These are phyloP conservation scores for Cordyceps javanica DNA, from an alignment of 2,329 filamentous ascomycete species.

Conservation along the genomic window DNA sequence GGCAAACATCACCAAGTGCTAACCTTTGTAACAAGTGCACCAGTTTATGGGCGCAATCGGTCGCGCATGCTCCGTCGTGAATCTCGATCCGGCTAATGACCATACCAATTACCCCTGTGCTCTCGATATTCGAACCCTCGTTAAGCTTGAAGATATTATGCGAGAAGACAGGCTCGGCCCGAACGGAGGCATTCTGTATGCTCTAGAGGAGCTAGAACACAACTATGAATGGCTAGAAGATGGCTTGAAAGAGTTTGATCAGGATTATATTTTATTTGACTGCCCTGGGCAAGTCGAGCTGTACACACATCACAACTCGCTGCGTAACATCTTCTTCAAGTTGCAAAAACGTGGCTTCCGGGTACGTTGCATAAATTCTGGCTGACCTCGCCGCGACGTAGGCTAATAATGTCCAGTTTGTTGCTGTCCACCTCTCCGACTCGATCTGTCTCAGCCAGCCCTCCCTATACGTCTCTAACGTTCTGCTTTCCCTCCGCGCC, in stretches of 20 bases:
- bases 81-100: conserved; percentile 96
- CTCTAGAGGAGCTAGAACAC: conserved; percentile 88
- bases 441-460: conserved; percentile 90
- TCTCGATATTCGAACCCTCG: conserved; percentile 80
- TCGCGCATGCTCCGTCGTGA: conserved; percentile 89
- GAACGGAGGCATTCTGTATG: conserved; percentile 88
- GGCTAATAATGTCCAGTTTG: conserved; percentile 56
- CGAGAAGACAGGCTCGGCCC: conserved; percentile 81
- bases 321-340: conserved; percentile 86
- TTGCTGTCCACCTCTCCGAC: conserved; percentile 89
- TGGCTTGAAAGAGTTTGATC: conserved; percentile 69
- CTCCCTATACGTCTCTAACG: conserved; percentile 88
- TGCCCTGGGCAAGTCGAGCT: conserved; percentile 96
- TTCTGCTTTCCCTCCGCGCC: conserved; percentile 85
- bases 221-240: conserved; percentile 90
- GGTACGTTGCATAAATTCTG: conserved; percentile 42
- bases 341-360: conserved; percentile 88
- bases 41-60: conserved; percentile 97
- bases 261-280: conserved; percentile 93
- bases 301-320: conserved; percentile 88
- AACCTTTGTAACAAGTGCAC: conserved; percentile 56
- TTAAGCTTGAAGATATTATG: conserved; percentile 95
- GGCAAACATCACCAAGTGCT: neutral
- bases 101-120: conserved; percentile 82
- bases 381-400: neutral